These are phyloP conservation scores for Neoboletus magnificus DNA, from an alignment of 768 basidiomycete species.

Conservation along the genomic window DNA sequence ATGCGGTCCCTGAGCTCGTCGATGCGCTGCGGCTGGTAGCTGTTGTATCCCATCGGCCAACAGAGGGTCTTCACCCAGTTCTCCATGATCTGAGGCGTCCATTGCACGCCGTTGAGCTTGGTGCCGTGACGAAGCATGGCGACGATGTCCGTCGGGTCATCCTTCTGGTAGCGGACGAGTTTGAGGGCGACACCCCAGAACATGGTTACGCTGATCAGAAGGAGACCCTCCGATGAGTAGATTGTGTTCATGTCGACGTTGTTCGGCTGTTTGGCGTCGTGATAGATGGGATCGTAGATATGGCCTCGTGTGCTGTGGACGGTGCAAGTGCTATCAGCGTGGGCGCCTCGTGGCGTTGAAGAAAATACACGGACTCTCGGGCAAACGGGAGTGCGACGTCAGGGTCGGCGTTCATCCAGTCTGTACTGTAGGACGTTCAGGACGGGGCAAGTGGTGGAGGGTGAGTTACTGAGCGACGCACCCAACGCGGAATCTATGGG, in stretches of 20 bases:
- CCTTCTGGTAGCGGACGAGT: slow-evolving; percentile 60
- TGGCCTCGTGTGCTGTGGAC: slow-evolving; percentile 20
- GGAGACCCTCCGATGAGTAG: slow-evolving; percentile 53
- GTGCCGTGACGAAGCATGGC: slow-evolving; percentile 64
- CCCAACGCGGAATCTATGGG: slow-evolving; percentile 47
- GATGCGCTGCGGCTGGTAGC: slow-evolving; percentile 43
- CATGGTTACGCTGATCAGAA: slow-evolving; percentile 59
- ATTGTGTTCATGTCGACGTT: slow-evolving; percentile 56
- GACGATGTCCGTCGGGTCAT: slow-evolving; percentile 64
- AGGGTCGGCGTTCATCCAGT: slow-evolving; percentile 79
- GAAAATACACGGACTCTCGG: slow-evolving; percentile 45
- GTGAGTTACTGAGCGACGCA: slow-evolving; percentile 11
- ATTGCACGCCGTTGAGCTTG: slow-evolving; percentile 46
- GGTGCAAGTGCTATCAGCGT: slow-evolving; percentile 1
- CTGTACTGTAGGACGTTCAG: slow-evolving; percentile 27
- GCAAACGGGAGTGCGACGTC: slow-evolving; percentile 70
- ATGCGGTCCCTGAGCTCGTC: slow-evolving; percentile 49
- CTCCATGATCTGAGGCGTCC: slow-evolving; percentile 55
- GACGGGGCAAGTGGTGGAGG: neutral
- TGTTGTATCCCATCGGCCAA: slow-evolving; percentile 60
- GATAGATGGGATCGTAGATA: slow-evolving; percentile 59
- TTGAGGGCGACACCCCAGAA: slow-evolving; percentile 74
- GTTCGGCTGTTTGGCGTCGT: slow-evolving; percentile 46
- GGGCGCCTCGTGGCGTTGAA: neutral
- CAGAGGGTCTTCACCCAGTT: slow-evolving; percentile 55